Evolutionary conservation across 2,329 filamentous ascomycete genomes (phyloP).

Genomic region (Aspergillus melleus): DNA sequence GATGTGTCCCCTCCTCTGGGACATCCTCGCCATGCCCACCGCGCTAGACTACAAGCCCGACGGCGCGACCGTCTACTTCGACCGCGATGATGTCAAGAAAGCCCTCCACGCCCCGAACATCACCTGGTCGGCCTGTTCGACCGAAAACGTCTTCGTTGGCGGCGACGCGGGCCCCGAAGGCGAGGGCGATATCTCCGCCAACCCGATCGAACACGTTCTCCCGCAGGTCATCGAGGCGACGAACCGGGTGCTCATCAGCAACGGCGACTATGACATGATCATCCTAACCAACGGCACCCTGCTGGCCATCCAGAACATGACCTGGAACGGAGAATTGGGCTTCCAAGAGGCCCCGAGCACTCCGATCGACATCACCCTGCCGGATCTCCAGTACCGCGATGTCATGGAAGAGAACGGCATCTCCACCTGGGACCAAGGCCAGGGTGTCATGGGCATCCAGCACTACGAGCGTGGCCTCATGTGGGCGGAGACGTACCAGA

Average conservation of each 20-base stretch:
- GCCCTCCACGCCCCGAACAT: constrained; percentile 60
- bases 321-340: constrained; percentile 70
- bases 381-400: constrained; percentile 57
- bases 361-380: constrained; percentile 32
- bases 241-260: constrained; percentile 71
- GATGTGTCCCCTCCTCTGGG: constrained; percentile 69
- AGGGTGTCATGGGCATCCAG: constrained; percentile 68
- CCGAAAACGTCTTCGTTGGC: constrained; percentile 46
- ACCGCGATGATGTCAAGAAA: constrained; percentile 67
- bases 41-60: constrained; percentile 57
- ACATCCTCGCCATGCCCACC: constrained; percentile 66
- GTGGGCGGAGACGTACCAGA: constrained; percentile 52
- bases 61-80: constrained; percentile 67
- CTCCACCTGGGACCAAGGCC: constrained; percentile 63
- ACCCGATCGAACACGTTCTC: constrained; percentile 54
- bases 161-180: constrained; percentile 38
- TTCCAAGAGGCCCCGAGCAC: constrained; percentile 67
- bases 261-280: constrained; percentile 72
- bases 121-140: constrained; percentile 37
- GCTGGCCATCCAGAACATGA: constrained; percentile 79
- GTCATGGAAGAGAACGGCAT: constrained; percentile 57
- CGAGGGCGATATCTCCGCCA: constrained; percentile 46
- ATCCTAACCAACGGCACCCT: constrained; percentile 70
- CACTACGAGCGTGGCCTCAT: constrained; percentile 78
- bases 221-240: constrained; percentile 52